Evolutionary conservation across 148 eudicot genomes (phyloP).

Genomic region (Cornus florida): DNA sequence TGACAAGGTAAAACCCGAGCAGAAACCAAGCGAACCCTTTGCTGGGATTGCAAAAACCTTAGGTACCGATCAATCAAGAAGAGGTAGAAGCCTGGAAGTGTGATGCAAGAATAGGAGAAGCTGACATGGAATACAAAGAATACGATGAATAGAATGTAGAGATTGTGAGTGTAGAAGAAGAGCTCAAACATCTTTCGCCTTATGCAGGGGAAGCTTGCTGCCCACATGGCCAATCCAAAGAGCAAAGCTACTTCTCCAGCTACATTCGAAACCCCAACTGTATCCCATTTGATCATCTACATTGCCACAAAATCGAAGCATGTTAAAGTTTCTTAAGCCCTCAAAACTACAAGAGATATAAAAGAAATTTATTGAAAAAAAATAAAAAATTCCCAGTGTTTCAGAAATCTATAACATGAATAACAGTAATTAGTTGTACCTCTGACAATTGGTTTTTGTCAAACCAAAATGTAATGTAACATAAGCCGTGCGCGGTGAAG

Average conservation of each 20-base stretch:
- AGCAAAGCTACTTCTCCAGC: conserved; percentile 48
- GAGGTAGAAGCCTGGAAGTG: conserved; percentile 48
- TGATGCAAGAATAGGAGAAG: conserved; percentile 30
- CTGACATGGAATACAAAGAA: conserved; percentile 49
- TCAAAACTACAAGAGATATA: background rate
- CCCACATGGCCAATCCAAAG: conserved; percentile 46
- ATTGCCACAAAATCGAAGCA: background rate
- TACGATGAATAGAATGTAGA: conserved; percentile 38
- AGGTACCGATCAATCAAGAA: conserved; percentile 51
- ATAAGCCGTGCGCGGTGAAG: conserved; percentile 40
- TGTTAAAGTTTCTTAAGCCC: background rate
- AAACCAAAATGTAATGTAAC: conserved; percentile 37
- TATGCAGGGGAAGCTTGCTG: conserved; percentile 29
- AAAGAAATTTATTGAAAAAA: too few relatives aligned
- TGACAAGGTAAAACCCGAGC: conserved; percentile 56
- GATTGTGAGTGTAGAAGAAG: conserved; percentile 54
- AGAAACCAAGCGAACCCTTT: conserved; percentile 39
- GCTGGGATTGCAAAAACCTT: conserved; percentile 46
- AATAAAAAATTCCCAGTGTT: too few relatives aligned
- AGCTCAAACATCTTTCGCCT: conserved; percentile 52
- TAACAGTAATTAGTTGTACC: conserved; percentile 3
- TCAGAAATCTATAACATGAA: too few relatives aligned
- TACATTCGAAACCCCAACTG: conserved; percentile 31
- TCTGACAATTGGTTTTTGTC: conserved; percentile 23
- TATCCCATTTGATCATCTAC: conserved; percentile 44